Evolutionary conservation across 1,139 yeast genomes (phyloP), one percentile per base, ranked within the genome.

Genomic region (Candida sanyaensis): DNA sequence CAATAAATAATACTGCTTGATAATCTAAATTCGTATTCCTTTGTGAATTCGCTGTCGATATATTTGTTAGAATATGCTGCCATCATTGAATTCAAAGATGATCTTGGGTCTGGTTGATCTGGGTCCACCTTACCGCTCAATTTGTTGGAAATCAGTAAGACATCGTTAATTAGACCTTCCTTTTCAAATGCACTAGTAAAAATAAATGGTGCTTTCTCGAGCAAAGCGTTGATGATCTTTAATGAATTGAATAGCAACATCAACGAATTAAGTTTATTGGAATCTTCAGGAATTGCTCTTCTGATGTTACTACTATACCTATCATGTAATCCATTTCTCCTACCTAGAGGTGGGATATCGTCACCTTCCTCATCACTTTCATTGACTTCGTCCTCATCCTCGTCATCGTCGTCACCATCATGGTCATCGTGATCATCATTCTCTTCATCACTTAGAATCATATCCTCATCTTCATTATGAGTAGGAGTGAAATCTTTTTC

Each of bases 121-220:
- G 37, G 34, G n/a, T 48, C 44, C 13, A 46, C 54, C 24, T 46
- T 44, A 8, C 46, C 47, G 41, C 43, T 53, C 24, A 62, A 51
- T 29, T 49, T 48, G 9, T 59, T 50, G 21, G 65, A 49, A n/a
- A 64, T 60, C 1, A 51, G 50, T 9, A 59, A 56, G 4, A 80
- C 69, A 58, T 88, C 92, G 13, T 77, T 71, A 9, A 87, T 68
- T 24, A 87, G 66, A 0, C 97, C 97, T 57, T 90, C 95, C 50
- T 88, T 77, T 55, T 80, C 87, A 52, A 90, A 82, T 5, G 74
- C 73, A 0, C 66, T 59, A 10, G 82, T 61, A 46, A 78, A 82
- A 0, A 64, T 53, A 2, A 64, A 65, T 1, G 85, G 79, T 10
- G 78, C 68, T 49, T 75, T 75, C 5, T 64, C 63, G 23, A 87